Evolutionary conservation across 768 basidiomycete genomes (phyloP), one percentile per base, ranked within the genome.

Genomic region (Cantharellus anzutake): DNA sequence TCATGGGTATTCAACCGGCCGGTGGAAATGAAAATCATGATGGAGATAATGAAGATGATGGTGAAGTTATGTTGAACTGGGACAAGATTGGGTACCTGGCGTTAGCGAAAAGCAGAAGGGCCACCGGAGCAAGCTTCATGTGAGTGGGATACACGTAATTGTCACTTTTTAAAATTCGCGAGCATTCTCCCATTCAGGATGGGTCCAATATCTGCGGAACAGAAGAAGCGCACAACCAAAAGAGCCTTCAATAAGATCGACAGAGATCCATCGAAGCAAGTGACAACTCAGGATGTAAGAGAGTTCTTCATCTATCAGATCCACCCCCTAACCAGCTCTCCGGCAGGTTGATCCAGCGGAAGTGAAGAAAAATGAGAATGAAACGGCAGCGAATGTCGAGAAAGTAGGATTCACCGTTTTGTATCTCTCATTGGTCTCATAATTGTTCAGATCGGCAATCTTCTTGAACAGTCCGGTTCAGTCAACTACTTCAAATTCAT

Each of bases 61-160:
- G 11, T 56, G 67, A 37, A 68, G 66, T 65, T 0, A 68, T 73
- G 3, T 73, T 91, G 20, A 79, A 89, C 60, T 99, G 94, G 94
- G 81, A 83, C 62, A 79, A 78, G 60, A 80, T 97, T 39, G 96
- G 91, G 3, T 81, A 85, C 63, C 82, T 84, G 64, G 88, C 89
- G 0, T 74, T 90, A 16, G 83, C 81, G 41, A 83, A 85, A 67
- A 90, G 83, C 63, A 77, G 81, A 63, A 76, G 92, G 38, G 86
- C 83, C 2, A 83, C 87, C 0, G 81, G 79, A 4, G 78, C 88
- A 64, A 84, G 89, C 58, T 93, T 93, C 70, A 93, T 98, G 96
- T 93, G 48, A 40, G 51, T 41, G 42, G 7, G 20, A 48, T 42
- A 57, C 40, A 42, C 38, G 5, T 61, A 34, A 11, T 37, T 0